Evolutionary conservation across 2,329 filamentous ascomycete genomes (phyloP).

Genomic region (Lachnellula cervina): DNA sequence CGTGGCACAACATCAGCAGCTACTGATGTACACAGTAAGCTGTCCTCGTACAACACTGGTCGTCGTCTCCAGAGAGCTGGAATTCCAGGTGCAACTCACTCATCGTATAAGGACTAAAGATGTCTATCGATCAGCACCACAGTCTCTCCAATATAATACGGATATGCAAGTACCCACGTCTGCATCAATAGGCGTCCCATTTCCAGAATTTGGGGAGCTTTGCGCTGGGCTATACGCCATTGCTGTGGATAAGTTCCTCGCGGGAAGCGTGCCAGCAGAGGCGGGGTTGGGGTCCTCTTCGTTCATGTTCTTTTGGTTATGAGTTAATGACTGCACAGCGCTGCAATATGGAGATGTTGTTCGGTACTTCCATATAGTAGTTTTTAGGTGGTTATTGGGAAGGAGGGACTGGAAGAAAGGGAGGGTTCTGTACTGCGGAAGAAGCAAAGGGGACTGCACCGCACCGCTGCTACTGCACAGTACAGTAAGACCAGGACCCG

Average conservation of each 20-base stretch:
- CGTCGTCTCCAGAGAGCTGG: conserved; percentile 19
- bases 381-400: too few species aligned
- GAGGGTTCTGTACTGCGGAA: too few species aligned
- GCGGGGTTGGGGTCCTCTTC: neutral
- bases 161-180: conserved; percentile 15
- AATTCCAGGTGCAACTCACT: conserved; percentile 11
- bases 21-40: too few species aligned
- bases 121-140: too few species aligned
- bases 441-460: too few species aligned
- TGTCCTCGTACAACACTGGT: neutral
- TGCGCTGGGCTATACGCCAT: neutral
- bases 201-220: conserved; percentile 4
- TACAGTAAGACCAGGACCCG: neutral
- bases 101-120: conserved; percentile 14
- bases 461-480: too few species aligned
- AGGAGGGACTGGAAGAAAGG: too few species aligned
- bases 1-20: conserved; percentile 4
- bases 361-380: too few species aligned
- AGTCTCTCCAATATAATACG: neutral
- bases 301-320: neutral
- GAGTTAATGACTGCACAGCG: too few species aligned
- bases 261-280: neutral
- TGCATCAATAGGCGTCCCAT: conserved; percentile 20
- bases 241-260: neutral
- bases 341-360: too few species aligned